phyloP scores from a whole-genome alignment of 352 stramenopile species.

The Discostella stelligera region DNA sequence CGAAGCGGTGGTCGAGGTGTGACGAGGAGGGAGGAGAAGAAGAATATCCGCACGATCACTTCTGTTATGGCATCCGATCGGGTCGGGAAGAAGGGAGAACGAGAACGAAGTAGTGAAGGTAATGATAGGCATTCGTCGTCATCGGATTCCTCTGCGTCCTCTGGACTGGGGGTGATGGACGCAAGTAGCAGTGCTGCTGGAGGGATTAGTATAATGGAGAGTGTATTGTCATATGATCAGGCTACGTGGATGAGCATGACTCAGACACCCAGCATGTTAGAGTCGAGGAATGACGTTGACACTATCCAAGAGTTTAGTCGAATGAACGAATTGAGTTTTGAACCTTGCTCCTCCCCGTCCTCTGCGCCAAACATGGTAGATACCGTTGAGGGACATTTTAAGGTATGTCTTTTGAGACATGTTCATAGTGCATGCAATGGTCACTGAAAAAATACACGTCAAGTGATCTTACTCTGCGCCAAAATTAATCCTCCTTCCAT shows the following conservation, averaged over 20 bases:
- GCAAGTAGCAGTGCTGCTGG: not conserved
- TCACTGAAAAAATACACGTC: too few species aligned
- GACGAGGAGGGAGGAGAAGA: not conserved
- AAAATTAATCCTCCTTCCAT: not conserved
- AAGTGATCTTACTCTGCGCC: not conserved
- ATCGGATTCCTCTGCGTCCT: not conserved
- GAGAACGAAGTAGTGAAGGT: not conserved
- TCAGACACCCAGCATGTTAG: not conserved
- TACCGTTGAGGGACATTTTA: conserved; percentile 29
- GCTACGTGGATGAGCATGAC: conserved; percentile 42
- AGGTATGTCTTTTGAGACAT: conserved; percentile 27
- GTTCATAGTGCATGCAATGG: too few species aligned
- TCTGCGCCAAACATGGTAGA: not conserved
- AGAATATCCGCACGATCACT: not conserved
- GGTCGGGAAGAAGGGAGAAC: too few species aligned
- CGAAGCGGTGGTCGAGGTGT: not conserved
- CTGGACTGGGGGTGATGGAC: not conserved
- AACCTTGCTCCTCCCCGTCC: not conserved
- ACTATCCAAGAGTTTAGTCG: not conserved
- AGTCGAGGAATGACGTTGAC: not conserved
- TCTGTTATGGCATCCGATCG: too few species aligned
- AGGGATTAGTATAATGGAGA: conserved; percentile 25
- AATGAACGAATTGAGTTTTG: not conserved
- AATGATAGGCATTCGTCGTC: not conserved
- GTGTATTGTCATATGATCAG: conserved; percentile 30